These are phyloP conservation scores for Moricandia arvensis DNA, from an alignment of 345 rosid species.

Conservation along the genomic window DNA sequence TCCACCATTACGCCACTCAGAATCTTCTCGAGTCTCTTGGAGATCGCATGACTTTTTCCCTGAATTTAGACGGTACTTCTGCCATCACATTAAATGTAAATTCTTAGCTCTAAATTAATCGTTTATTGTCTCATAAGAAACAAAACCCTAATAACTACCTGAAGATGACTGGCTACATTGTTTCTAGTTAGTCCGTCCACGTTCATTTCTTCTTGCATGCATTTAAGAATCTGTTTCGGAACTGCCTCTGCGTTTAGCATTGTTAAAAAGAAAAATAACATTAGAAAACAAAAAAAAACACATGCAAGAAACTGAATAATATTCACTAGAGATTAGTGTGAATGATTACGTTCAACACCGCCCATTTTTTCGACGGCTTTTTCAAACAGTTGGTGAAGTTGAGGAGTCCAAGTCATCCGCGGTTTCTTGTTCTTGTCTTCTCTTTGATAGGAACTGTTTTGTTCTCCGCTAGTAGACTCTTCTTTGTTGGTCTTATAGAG, in stretches of 20 bases:
- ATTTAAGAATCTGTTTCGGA: slow-evolving; percentile 29
- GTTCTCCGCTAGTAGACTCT: neutral
- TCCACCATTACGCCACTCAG: neutral
- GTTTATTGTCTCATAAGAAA: neutral
- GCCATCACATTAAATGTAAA: slow-evolving; percentile 5
- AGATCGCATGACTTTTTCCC: neutral
- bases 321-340: neutral
- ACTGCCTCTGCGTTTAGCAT: slow-evolving; percentile 3
- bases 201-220: slow-evolving; percentile 12
- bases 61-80: slow-evolving; percentile 20
- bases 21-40: neutral
- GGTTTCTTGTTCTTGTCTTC: slow-evolving; percentile 14
- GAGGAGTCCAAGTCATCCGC: slow-evolving; percentile 27
- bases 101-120: slow-evolving; percentile 1
- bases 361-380: neutral
- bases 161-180: slow-evolving; percentile 32
- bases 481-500: slow-evolving; percentile 14
- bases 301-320: neutral
- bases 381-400: slow-evolving; percentile 22
- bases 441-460: neutral
- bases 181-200: slow-evolving; percentile 18
- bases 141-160: slow-evolving; percentile 12
- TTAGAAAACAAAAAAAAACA: neutral
- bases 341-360: slow-evolving; percentile 1
- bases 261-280: neutral